A percentile compares a stretch with the other conserved stretches of the same genome.
Evolutionary conservation across 352 stramenopile genomes (phyloP).

Genomic region (Phytophthora megakarya): DNA sequence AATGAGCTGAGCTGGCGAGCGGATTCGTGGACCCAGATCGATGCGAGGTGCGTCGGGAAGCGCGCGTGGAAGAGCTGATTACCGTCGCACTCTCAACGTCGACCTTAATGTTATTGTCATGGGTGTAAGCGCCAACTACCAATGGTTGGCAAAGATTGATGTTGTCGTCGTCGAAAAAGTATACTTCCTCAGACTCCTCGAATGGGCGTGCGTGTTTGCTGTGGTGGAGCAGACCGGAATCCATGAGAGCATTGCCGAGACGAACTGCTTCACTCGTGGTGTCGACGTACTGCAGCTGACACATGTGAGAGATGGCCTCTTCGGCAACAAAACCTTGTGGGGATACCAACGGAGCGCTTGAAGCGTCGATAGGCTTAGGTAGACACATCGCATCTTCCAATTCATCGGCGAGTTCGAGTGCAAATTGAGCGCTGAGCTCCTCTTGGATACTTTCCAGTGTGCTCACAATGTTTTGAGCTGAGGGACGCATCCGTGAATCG

Average conservation of each 20-base stretch:
- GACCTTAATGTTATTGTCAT: slow-evolving; percentile 3
- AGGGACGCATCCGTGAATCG: slow-evolving; percentile 45
- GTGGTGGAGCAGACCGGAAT: slow-evolving; percentile 61
- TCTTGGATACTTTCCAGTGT: slow-evolving; percentile 55
- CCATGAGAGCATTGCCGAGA: slow-evolving; percentile 72
- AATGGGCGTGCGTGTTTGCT: slow-evolving; percentile 54
- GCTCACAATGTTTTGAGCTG: slow-evolving; percentile 49
- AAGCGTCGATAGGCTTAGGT: slow-evolving; percentile 37
- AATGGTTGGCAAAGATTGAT: slow-evolving; percentile 57
- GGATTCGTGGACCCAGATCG: slow-evolving; percentile 48
- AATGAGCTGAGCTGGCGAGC: slow-evolving; percentile 28
- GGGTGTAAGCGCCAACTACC: slow-evolving; percentile 33
- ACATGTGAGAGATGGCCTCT: slow-evolving; percentile 47
- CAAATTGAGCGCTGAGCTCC: slow-evolving; percentile 46
- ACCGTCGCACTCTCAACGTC: slow-evolving; percentile 28
- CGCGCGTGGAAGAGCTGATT: slow-evolving; percentile 22
- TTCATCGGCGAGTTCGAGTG: slow-evolving; percentile 44
- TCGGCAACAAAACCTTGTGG: slow-evolving; percentile 46
- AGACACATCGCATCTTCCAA: slow-evolving; percentile 43
- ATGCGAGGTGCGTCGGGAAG: slow-evolving; percentile 37
- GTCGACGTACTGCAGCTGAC: slow-evolving; percentile 48
- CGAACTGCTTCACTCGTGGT: slow-evolving; percentile 48
- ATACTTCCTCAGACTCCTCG: slow-evolving; percentile 42
- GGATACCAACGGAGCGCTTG: slow-evolving; percentile 28
- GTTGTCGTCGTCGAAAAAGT: slow-evolving; percentile 58